Conservation (phyloP, 2,329 filamentous ascomycete genomes). For the Huntiella savannae region DNA sequence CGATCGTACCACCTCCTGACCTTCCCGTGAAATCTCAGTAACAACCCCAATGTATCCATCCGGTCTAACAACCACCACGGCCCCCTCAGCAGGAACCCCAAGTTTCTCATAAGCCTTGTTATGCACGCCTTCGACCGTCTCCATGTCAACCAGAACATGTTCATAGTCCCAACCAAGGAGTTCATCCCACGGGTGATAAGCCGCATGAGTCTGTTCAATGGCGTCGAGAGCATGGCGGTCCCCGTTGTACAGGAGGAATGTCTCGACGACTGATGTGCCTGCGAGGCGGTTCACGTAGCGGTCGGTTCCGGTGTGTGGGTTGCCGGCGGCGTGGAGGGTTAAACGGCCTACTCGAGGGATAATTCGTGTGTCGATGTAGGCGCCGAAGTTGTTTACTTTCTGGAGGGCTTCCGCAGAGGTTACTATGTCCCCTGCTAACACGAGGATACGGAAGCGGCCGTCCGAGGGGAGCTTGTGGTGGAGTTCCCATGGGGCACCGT, state of each 20-base stretch:
- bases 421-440: slow-evolving; percentile 42
- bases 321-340: slow-evolving; percentile 13
- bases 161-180: slow-evolving; percentile 34
- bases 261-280: slow-evolving; percentile 29
- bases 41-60: slow-evolving; percentile 44
- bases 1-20: slow-evolving; percentile 17
- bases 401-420: slow-evolving; percentile 21
- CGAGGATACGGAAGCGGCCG: slow-evolving; percentile 37
- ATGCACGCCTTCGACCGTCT: slow-evolving; percentile 25
- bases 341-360: slow-evolving; percentile 21
- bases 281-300: background rate
- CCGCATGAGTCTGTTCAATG: slow-evolving; percentile 31
- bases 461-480: slow-evolving; percentile 36
- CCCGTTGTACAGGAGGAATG: slow-evolving; percentile 40
- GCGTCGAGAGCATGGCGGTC: slow-evolving; percentile 29
- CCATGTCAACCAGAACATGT: slow-evolving; percentile 42
- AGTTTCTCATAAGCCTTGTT: slow-evolving; percentile 35
- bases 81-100: slow-evolving; percentile 38
- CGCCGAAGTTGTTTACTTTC: slow-evolving; percentile 28
- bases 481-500: slow-evolving; percentile 37
- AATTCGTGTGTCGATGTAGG: slow-evolving; percentile 22
- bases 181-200: slow-evolving; percentile 28
- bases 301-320: slow-evolving; percentile 9
- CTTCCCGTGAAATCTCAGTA: slow-evolving; percentile 25
- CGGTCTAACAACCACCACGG: slow-evolving; percentile 40